Conservation (phyloP, 2,329 filamentous ascomycete genomes). For the Byssochlamys sp. region DNA sequence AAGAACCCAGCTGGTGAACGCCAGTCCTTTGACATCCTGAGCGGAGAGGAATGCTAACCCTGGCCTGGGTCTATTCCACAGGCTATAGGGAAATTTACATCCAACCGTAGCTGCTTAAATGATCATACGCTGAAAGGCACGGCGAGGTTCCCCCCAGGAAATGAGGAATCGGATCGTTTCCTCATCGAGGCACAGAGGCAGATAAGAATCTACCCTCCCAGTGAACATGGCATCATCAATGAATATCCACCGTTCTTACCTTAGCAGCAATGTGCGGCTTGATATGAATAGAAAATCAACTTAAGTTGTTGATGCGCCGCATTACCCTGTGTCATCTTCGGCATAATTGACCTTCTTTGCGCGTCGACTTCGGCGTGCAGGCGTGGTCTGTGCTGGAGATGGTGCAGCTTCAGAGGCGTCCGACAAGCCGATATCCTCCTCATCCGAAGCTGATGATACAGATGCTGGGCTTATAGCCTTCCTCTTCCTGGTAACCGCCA, state of each 20-base stretch:
- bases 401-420: constrained; percentile 6
- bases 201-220: not conserved
- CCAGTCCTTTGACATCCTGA: too few species aligned
- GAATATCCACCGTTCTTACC: not conserved
- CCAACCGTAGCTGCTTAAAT: too few species aligned
- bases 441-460: constrained; percentile 19
- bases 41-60: too few species aligned
- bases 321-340: constrained; percentile 19
- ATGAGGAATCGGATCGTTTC: too few species aligned
- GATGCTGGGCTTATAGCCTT: not conserved
- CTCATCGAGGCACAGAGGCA: too few species aligned
- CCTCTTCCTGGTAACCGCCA: not conserved
- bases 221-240: not conserved
- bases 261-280: not conserved
- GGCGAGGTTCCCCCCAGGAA: too few species aligned
- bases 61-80: too few species aligned
- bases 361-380: constrained; percentile 21
- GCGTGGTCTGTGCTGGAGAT: constrained; percentile 1
- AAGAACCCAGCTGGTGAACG: too few species aligned
- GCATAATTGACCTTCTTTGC: constrained; percentile 26
- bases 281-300: not conserved
- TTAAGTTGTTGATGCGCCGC: too few species aligned
- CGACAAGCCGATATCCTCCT: constrained; percentile 6
- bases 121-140: too few species aligned
- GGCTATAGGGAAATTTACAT: too few species aligned